These are phyloP conservation scores for Hypoxylon lienhwacheense DNA, from an alignment of 495 filamentous ascomycete species.

Conservation along the genomic window DNA sequence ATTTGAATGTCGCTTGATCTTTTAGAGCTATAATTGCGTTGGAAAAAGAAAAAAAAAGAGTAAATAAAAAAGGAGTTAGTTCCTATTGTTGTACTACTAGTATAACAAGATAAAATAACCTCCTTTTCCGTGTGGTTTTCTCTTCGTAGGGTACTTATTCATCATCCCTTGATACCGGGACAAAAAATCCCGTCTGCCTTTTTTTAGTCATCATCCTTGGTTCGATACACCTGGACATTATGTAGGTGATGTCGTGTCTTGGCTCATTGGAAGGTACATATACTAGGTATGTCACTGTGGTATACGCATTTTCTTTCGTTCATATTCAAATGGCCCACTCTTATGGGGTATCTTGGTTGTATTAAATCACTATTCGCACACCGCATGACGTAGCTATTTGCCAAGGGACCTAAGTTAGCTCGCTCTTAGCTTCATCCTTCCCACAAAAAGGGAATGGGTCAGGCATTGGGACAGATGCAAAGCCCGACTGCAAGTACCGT, in stretches of 20 bases:
- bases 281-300: too few species aligned
- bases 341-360: constrained; percentile 24
- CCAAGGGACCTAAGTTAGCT: constrained; percentile 28
- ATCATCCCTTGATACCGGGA: constrained; percentile 38
- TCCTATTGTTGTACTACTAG: background rate
- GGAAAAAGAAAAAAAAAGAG: constrained; percentile 8
- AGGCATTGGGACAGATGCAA: constrained; percentile 25
- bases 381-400: constrained; percentile 32
- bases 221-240: too few species aligned
- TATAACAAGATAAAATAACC: constrained; percentile 5
- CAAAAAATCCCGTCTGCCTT: constrained; percentile 24
- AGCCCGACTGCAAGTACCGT: constrained; percentile 34
- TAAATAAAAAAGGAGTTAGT: background rate
- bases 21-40: background rate
- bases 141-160: constrained; percentile 15
- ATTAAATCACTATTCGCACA: constrained; percentile 31
- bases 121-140: constrained; percentile 9
- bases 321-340: constrained; percentile 21
- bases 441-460: constrained; percentile 27
- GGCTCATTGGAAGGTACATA: constrained; percentile 17
- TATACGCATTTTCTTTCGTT: constrained; percentile 20
- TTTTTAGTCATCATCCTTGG: constrained; percentile 22
- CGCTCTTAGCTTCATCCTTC: constrained; percentile 33
- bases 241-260: constrained; percentile 38
- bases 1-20: constrained; percentile 5